Base-by-base conservation (phyloP, 1,139 yeast species). In the Yamadazyma spencermartinsiae region DNA sequence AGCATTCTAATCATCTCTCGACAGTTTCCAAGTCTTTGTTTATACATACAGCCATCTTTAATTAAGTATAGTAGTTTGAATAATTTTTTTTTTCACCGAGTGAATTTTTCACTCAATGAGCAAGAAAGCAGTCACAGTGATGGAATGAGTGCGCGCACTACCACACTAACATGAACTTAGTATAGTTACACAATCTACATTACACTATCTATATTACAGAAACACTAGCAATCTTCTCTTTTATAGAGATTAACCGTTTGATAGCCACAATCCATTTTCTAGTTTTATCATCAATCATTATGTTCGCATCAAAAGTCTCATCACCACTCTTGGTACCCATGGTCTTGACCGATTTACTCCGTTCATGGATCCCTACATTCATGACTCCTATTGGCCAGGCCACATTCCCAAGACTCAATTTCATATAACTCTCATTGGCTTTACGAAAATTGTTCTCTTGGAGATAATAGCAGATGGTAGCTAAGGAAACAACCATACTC, bases 301-400 rank as follows among this genome's bases (percentile, higher is more conserved):
- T 83, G 56, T 86, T 86, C 12, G 95, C 83, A 16, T 28, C 31
- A 28, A 16, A 28, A 4, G 12, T 12, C 10, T 26, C 29, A 5
- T 28, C 31, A 4, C 20, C 20, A 3, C 19, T 6, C 20, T 16
- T 28, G 3, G 10, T 24, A 15, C 72, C 59, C 45, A 35, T 52
- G 48, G 36, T 55, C 41, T 62, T 68, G 57, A 55, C 61, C 17
- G 59, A 57, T 14, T 85, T 79, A 46, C 81, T 76, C 43, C 94
- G 65, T 29, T 80, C 84, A 56, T 88, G 96, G 42, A 88, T 86
- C 33, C 94, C 90, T 11, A 87, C 86, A 39, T 79, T 78, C 10
- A 80, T 69, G 9, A 88, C 86, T 26, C 96, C 96, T 45, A 88
- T 85, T 2, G 96, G 96, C 95, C 96, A 88, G 2, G 95, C 92